Evolutionary conservation across 2,329 filamentous ascomycete species (phyloP), one percentile per base, ranked within the genome.

Genomic region (Ceratocystis colombiana): DNA sequence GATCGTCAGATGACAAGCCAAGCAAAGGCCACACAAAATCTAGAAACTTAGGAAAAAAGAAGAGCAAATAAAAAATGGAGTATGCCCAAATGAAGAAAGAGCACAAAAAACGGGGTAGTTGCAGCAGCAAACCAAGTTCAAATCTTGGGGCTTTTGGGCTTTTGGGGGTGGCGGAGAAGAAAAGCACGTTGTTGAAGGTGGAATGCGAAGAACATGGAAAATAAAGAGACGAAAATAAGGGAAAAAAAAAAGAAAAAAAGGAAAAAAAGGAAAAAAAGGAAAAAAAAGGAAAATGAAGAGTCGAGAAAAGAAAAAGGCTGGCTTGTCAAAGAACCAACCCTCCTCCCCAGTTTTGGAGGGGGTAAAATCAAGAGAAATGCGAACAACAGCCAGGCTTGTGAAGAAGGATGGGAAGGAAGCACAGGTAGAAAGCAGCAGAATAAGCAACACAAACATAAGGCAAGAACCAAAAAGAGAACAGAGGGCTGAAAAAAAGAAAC

Each of bases 1-100:
- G 53, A 57, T 57, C 53, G 53, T 33, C 53, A n/a, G 30, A 28
- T 10, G 48, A 53, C 48, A 53, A 53, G n/a, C 48, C 25, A 33
- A 57, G 22, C 53, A 57, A 28, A 33, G 17, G 48, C 48, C 48
- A 50, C 48, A 50, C 1, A 63, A 45, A 33, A 62, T 12, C 15
- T 17, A 15, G 48, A 25, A 50, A 33, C 44, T 20, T n/a, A 8
- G 3, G 20, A 48, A 48, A 33, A 50, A 25, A 10, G n/a, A 50
- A n/a, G 59, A 44, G 20, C 2, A 61, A 44, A 28, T 20, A 41
- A 44, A 44, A 44, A 61, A 33, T 41, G 37, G 37, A 41, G 37
- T 12, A 15, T 41, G 10, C 10, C 37, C 10, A 50, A 50, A 33
- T 48, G 28, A 62, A 62, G 3, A 20, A 33, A 28, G 25, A 61